phyloP scores from a whole-genome alignment of 768 basidiomycete genomes.

The Boletus sp. region DNA sequence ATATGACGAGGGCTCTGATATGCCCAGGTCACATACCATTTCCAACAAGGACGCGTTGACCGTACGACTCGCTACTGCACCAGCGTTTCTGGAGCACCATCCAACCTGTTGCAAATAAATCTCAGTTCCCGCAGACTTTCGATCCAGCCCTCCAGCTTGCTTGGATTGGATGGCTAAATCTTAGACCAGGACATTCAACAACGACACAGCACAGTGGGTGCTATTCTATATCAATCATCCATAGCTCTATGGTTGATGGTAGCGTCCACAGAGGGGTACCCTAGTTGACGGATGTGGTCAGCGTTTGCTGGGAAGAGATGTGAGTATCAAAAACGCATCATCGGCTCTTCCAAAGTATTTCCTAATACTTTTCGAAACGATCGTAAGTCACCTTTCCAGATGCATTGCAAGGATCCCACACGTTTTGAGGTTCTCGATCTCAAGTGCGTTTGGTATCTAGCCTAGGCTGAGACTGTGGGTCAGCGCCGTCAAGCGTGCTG shows the following conservation, averaged over 20 bases:
- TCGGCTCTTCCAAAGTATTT: too few species aligned
- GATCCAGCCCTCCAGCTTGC: too few species aligned
- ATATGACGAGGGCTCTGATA: not conserved
- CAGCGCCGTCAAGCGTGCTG: too few species aligned
- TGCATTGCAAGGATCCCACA: not conserved
- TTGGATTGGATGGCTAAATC: constrained; percentile 30
- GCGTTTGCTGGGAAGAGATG: too few species aligned
- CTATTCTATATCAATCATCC: too few species aligned
- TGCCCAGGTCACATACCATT: not conserved
- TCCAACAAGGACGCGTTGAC: constrained; percentile 28
- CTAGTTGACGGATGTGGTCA: too few species aligned
- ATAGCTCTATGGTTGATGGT: too few species aligned
- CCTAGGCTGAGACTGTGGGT: not conserved
- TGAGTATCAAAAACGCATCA: too few species aligned
- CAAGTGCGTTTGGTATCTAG: constrained; percentile 47
- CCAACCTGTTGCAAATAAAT: too few species aligned
- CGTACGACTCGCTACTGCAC: constrained; percentile 57
- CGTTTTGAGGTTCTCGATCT: constrained; percentile 72
- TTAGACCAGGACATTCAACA: constrained; percentile 6
- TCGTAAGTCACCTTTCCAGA: not conserved
- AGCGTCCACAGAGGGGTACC: too few species aligned
- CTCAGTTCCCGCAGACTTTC: constrained; percentile 11
- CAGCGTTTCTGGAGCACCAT: constrained; percentile 37
- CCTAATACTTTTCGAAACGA: not conserved
- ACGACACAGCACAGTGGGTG: not conserved